These are phyloP conservation scores for Fragosphaeria purpurea DNA, from an alignment of 2,329 filamentous ascomycete genomes.

Conservation along the genomic window DNA sequence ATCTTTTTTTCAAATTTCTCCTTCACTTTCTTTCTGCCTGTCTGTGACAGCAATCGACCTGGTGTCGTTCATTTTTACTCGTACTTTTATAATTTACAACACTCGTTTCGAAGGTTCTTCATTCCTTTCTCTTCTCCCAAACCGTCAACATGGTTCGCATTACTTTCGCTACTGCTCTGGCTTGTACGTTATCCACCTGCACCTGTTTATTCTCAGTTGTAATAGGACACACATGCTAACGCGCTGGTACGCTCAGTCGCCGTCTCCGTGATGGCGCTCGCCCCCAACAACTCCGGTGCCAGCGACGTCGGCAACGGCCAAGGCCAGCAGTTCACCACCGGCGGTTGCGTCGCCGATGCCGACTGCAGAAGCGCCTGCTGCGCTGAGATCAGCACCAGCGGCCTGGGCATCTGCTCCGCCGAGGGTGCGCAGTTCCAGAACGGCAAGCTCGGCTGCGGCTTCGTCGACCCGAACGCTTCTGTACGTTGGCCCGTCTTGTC, in stretches of 20 bases:
- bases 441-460: constrained; percentile 25
- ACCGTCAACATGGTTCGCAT: constrained; percentile 23
- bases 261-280: constrained; percentile 16
- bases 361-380: constrained; percentile 21
- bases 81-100: background rate
- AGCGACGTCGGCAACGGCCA: constrained; percentile 20
- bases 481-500: background rate
- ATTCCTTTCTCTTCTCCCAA: background rate
- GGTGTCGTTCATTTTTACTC: constrained; percentile 8
- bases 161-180: constrained; percentile 14
- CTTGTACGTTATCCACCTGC: constrained; percentile 14
- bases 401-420: constrained; percentile 23
- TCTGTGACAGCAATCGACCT: constrained; percentile 10
- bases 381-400: constrained; percentile 17
- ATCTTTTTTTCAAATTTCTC: background rate
- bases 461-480: constrained; percentile 19
- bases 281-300: constrained; percentile 22
- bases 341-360: constrained; percentile 22
- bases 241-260: constrained; percentile 13
- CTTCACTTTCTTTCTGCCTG: constrained; percentile 1
- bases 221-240: background rate
- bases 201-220: no score
- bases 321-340: constrained; percentile 23
- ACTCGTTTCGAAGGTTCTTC: background rate
- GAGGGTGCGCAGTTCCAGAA: constrained; percentile 22